Base-by-base conservation (phyloP, 2,329 filamentous ascomycete genomes). In the Dryadomyces sulphureus region DNA sequence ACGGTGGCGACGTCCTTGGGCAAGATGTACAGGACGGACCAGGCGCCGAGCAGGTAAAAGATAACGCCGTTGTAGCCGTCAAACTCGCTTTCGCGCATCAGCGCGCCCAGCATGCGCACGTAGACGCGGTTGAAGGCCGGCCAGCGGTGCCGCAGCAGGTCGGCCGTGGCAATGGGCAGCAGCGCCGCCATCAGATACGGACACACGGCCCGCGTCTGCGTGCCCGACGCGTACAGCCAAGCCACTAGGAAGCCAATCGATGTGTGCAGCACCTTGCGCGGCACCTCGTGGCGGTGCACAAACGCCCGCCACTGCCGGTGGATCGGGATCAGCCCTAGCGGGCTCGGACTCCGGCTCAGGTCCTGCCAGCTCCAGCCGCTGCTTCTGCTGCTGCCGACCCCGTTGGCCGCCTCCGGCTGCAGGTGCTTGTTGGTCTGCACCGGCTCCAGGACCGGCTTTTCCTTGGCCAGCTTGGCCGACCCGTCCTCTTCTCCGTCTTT, bases 11-110 rank as follows among this genome's bases (percentile, higher is more conserved):
- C 75, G 56, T 98, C 92, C 66, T 96, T 98, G 52, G 89, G 87
- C 61, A 93, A 87, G 61, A 86, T 87, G 54, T 77, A 77, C 53
- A 96, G 75, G 16, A 90, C 87, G 27, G 80, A 72, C 79, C 88
- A 95, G 24, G 88, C 81, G 47, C 92, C 92, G 7, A 95, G 75
- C 9, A 98, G 77, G 64, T 96, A 98, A 70, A 85, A 95, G 54
- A 98, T 93, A 54, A 96, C 90, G 45, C 92, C 92, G 60, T 98
- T 98, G 72, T 87, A 98, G 44, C 88, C 86, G 41, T 81, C 73
- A 54, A 90, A 94, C 65, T 98, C 92, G 53, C 84, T 92, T 67
- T 98, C 92, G 46, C 92, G 84, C 92, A 98, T 98, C 55, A 98
- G 71, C 1, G 89, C 87, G 41, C 92, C 92, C 14, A 96, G 66